These are phyloP conservation scores for Phaeolepiota aurea DNA, from an alignment of 768 basidiomycete species.

Conservation along the genomic window DNA sequence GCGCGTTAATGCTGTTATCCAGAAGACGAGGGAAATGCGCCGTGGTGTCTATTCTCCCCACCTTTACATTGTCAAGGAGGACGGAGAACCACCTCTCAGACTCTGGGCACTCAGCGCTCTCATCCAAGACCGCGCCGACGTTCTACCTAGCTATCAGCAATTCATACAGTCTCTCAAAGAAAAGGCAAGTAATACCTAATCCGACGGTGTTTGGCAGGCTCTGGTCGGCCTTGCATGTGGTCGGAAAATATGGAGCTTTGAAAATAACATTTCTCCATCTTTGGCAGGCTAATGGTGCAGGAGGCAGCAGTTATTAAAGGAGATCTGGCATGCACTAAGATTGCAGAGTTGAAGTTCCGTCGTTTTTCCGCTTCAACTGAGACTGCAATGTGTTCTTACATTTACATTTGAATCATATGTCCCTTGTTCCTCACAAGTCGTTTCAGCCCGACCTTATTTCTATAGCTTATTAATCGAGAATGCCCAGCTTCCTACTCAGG, in stretches of 20 bases:
- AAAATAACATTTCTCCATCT: background rate
- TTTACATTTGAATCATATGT: no score
- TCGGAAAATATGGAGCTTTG: background rate
- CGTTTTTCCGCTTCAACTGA: no score
- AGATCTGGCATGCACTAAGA: no score
- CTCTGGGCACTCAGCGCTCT: slow-evolving; percentile 93
- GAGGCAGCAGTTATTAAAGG: slow-evolving; percentile 12
- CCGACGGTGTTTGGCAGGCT: slow-evolving; percentile 1
- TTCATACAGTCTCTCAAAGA: slow-evolving; percentile 87
- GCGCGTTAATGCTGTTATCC: slow-evolving; percentile 86
- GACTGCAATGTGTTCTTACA: no score
- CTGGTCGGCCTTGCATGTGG: slow-evolving; percentile 1
- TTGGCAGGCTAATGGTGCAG: slow-evolving; percentile 19
- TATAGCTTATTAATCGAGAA: no score
- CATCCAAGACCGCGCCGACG: slow-evolving; percentile 93
- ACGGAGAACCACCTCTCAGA: slow-evolving; percentile 90
- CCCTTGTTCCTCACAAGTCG: no score
- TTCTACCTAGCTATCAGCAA: slow-evolving; percentile 93
- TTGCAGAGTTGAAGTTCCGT: no score
- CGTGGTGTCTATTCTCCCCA: slow-evolving; percentile 90
- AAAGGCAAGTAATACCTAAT: slow-evolving; percentile 48
- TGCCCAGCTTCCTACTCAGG: no score
- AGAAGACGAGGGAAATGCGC: slow-evolving; percentile 92
- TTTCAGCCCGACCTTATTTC: no score
- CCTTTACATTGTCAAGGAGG: slow-evolving; percentile 95